These are phyloP conservation scores for Candida berthetii DNA, from an alignment of 805 yeast genomes.

Conservation along the genomic window DNA sequence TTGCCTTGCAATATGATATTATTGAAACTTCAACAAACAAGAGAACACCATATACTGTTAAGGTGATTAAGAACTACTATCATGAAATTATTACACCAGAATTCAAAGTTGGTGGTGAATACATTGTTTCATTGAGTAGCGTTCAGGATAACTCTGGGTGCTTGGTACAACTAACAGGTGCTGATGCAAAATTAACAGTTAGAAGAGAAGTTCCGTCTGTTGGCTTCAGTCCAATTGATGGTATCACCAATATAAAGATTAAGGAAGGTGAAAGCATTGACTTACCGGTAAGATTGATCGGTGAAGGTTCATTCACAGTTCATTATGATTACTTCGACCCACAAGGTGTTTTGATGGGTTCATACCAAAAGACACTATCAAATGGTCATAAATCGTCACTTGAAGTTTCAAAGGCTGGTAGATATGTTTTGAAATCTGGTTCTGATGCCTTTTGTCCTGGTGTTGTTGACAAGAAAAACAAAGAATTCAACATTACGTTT, in stretches of 20 bases:
- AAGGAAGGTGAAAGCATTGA: slow-evolving; percentile 55
- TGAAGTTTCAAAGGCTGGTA: slow-evolving; percentile 37
- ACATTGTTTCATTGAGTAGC: slow-evolving; percentile 53
- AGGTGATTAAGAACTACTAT: slow-evolving; percentile 29
- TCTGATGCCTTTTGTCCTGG: slow-evolving; percentile 50
- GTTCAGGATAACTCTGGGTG: slow-evolving; percentile 78
- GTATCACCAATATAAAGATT: slow-evolving; percentile 32
- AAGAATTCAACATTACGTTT: slow-evolving; percentile 33
- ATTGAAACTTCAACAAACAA: slow-evolving; percentile 48
- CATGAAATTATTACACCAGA: slow-evolving; percentile 47
- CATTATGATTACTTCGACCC: slow-evolving; percentile 25
- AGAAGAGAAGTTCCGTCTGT: slow-evolving; percentile 64
- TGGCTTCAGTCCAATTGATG: slow-evolving; percentile 32
- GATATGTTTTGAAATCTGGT: slow-evolving; percentile 37
- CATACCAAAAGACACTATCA: slow-evolving; percentile 11
- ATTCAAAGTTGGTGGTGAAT: slow-evolving; percentile 67
- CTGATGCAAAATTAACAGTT: slow-evolving; percentile 61
- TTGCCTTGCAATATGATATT: slow-evolving; percentile 61
- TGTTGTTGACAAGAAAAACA: slow-evolving; percentile 23
- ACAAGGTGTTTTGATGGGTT: slow-evolving; percentile 20
- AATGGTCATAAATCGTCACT: slow-evolving; percentile 26
- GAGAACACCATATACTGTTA: slow-evolving; percentile 34
- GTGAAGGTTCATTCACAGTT: slow-evolving; percentile 47
- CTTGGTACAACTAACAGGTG: slow-evolving; percentile 57
- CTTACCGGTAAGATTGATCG: slow-evolving; percentile 56